Evolutionary conservation across 371 early-diverging fungal genomes (phyloP).

Genomic region (Synchytrium microbalum): DNA sequence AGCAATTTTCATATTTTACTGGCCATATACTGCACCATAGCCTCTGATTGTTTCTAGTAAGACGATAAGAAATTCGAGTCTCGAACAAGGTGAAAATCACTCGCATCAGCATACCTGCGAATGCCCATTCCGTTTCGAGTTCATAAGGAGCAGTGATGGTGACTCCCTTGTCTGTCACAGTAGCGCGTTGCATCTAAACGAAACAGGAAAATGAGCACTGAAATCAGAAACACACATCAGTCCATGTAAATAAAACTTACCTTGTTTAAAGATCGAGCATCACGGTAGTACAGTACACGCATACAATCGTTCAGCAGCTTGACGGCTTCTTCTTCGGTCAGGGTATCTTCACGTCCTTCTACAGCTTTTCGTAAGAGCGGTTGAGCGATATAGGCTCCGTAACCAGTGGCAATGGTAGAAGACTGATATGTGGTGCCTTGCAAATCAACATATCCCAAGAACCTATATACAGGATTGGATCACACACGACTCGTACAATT

Average conservation of each 20-base stretch:
- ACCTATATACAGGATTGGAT: conserved; percentile 35
- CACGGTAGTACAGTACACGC: conserved; percentile 94
- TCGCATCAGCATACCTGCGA: conserved; percentile 58
- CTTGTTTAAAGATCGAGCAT: conserved; percentile 92
- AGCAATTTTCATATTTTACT: too few relatives aligned
- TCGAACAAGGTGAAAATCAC: too few relatives aligned
- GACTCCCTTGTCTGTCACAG: conserved; percentile 72
- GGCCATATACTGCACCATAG: not conserved
- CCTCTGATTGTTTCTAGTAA: not conserved
- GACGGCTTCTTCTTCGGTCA: conserved; percentile 89
- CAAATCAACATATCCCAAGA: conserved; percentile 93
- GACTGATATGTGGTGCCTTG: conserved; percentile 94
- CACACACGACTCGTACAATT: not conserved
- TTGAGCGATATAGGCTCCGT: conserved; percentile 90
- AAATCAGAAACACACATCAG: not conserved
- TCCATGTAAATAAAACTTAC: conserved; percentile 34
- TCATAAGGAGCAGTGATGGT: conserved; percentile 81
- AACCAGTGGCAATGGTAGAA: conserved; percentile 93
- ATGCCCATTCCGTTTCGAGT: conserved; percentile 87
- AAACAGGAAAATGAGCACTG: not conserved
- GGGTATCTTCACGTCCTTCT: conserved; percentile 73
- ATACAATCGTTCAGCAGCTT: conserved; percentile 84
- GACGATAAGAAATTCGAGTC: too few relatives aligned
- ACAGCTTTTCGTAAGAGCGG: conserved; percentile 91
- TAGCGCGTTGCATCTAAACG: conserved; percentile 79